These are phyloP conservation scores for Cocos nucifera DNA, from an alignment of 176 grass and related monocot species.

Conservation along the genomic window DNA sequence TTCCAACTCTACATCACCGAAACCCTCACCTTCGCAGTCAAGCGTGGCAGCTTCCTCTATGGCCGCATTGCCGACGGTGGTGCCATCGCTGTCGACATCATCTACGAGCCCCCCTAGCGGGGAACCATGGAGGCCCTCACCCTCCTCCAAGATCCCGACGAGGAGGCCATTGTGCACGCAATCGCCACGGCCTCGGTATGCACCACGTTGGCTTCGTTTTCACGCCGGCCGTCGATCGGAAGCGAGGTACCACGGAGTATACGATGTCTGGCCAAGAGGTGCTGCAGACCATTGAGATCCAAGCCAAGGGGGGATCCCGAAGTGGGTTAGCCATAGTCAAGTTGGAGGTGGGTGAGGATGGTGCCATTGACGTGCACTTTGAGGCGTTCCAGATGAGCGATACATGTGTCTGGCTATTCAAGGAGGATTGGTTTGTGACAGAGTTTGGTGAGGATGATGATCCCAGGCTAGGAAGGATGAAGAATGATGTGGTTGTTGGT, in stretches of 20 bases:
- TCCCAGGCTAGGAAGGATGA: conserved; percentile 57
- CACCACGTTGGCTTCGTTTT: conserved; percentile 64
- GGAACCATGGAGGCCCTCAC: conserved; percentile 46
- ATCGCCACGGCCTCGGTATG: conserved; percentile 80
- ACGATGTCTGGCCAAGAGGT: conserved; percentile 80
- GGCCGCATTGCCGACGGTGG: conserved; percentile 42
- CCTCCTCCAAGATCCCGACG: conserved; percentile 46
- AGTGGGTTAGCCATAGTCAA: conserved; percentile 97
- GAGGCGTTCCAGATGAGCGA: conserved; percentile 99
- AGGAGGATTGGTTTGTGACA: conserved; percentile 58
- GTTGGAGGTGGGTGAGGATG: conserved; percentile 56
- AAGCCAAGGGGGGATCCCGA: conserved; percentile 51
- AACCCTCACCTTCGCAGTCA: conserved; percentile 67
- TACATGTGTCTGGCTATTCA: conserved; percentile 73
- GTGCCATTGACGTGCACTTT: conserved; percentile 67
- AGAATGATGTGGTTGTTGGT: conserved; percentile 76
- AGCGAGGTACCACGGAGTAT: conserved; percentile 61
- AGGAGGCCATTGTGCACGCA: conserved; percentile 69
- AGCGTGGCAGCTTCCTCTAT: conserved; percentile 77
- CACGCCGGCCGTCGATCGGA: conserved; percentile 84
- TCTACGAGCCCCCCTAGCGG: conserved; percentile 86
- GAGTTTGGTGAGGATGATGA: conserved; percentile 55
- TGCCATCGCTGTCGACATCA: conserved; percentile 66
- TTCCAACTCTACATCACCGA: conserved; percentile 87
- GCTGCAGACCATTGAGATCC: conserved; percentile 56